phyloP scores from a whole-genome alignment of 2,329 filamentous ascomycete genomes.

The Diplodia scrobiculata region DNA sequence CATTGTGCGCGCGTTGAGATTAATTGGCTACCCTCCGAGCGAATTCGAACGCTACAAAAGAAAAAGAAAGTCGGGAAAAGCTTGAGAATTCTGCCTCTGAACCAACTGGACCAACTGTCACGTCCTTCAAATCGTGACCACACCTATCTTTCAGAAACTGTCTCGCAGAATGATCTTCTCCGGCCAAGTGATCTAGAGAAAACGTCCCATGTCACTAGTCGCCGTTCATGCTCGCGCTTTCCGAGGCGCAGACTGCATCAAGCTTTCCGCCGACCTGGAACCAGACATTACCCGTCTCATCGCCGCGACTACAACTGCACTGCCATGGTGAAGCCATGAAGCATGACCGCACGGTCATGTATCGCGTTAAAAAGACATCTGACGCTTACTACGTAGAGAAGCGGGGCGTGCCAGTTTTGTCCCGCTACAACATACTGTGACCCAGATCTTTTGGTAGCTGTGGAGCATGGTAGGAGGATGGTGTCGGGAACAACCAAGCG shows the following conservation, averaged over 20 bases:
- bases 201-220: neutral
- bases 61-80: neutral
- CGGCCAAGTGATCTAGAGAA: neutral
- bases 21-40: neutral
- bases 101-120: neutral
- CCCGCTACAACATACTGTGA: neutral
- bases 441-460: neutral
- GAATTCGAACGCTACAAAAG: neutral
- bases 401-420: neutral
- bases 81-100: neutral
- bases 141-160: neutral
- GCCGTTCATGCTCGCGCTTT: no score
- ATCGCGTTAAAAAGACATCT: neutral
- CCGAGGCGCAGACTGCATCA: conserved; percentile 6
- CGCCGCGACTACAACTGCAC: neutral
- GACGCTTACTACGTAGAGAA: neutral
- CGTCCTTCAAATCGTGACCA: neutral
- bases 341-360: neutral
- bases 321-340: neutral
- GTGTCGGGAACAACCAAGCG: neutral
- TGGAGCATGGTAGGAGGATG: neutral
- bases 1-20: neutral
- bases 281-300: neutral
- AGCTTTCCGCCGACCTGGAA: neutral
- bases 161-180: neutral